Evolutionary conservation across 768 basidiomycete species (phyloP), one percentile per base, ranked within the genome.

Genomic region (Dacryopinax primogenitus): DNA sequence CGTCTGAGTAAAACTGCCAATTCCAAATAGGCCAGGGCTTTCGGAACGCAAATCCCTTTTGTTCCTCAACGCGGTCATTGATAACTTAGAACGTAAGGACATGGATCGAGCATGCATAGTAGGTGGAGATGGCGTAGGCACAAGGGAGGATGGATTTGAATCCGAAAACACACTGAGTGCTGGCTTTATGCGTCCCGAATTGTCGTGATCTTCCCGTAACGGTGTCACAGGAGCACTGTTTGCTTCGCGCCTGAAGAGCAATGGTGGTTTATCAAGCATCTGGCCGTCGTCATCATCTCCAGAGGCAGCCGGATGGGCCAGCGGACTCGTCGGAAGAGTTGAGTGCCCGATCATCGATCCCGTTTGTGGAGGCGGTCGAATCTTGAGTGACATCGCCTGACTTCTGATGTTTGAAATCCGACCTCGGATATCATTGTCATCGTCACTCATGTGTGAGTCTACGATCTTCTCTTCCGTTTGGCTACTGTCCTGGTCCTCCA

Each of bases 61-160:
- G n/a, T 82, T 74, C 15, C 85, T 80, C 3, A 90, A 77, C 62
- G 82, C 84, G 1, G 87, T 86, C 2, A 90, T 76, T 33, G 86
- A 88, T 7, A 90, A 76, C 70, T 88, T 90, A 0, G 81, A 78
- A 4, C 81, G 80, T 12, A 88, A 74, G 0, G 74, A 68, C 12
- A 62, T 36, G n/a, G 72, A 76, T 13, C 77, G 74, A 9, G 62
- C 33, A 33, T 58, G 64, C 33, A 58, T 58, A 11, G 51, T 28
- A 2, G 51, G 51, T 11, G 51, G 51, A 28, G 51, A 58, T 15
- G 51, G 51, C 6, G 51, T 58, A 2, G 51, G 51, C 23, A 58
- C 51, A 28, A 58, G 26, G 13, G 51, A 58, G 15, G 51, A 58
- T 3, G 51, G 26, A 21, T 58, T 58, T 11, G 51, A 58, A 18